These are phyloP conservation scores for Aspergillus saccharolyticus DNA, from an alignment of 495 filamentous ascomycete species.

Conservation along the genomic window DNA sequence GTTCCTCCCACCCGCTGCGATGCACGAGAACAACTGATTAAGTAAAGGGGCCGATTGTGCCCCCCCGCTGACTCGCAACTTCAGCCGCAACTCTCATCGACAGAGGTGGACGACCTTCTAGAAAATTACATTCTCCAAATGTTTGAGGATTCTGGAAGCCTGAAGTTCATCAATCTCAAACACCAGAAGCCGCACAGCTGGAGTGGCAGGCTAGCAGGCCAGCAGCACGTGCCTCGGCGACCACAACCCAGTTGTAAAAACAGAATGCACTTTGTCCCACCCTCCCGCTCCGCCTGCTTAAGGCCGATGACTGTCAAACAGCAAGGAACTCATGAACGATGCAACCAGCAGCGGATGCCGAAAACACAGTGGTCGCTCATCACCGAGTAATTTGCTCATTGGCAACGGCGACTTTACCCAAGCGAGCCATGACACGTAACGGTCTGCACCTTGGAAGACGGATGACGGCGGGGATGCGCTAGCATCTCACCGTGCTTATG, in stretches of 20 bases:
- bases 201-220: background rate
- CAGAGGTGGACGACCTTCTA: background rate
- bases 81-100: background rate
- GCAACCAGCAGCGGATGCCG: background rate
- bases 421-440: conserved; percentile 37
- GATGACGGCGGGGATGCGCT: background rate
- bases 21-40: background rate
- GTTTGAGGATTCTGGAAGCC: background rate
- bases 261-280: background rate
- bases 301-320: background rate
- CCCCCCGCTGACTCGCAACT: background rate
- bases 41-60: background rate
- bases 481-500: background rate
- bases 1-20: too few species aligned
- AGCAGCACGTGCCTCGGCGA: background rate
- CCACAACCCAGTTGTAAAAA: background rate
- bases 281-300: background rate
- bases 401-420: conserved; percentile 21
- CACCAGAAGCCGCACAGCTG: background rate
- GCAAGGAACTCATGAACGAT: background rate
- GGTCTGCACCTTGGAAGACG: conserved; percentile 13
- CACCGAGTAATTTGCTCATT: background rate
- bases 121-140: background rate
- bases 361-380: background rate
- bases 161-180: conserved; percentile 8